Evolutionary conservation across 2,329 filamentous ascomycete species (phyloP).

Genomic region (Scedosporium apiospermum): DNA sequence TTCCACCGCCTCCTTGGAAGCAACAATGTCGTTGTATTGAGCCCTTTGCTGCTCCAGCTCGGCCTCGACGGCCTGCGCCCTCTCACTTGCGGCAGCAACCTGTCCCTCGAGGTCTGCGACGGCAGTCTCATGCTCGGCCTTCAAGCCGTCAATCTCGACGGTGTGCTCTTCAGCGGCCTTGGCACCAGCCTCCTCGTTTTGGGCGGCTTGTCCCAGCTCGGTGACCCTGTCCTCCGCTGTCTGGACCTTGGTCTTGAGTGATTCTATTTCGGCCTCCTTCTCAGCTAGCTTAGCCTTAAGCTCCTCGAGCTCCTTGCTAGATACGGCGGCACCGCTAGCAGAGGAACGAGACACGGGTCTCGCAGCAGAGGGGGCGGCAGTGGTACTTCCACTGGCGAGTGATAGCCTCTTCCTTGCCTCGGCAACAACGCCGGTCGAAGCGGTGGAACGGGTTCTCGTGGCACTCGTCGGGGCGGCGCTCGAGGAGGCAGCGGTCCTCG

Average conservation of each 20-base stretch:
- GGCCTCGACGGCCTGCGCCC: constrained; percentile 40
- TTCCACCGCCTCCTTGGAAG: constrained; percentile 38
- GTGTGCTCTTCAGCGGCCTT: constrained; percentile 32
- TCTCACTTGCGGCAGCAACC: constrained; percentile 37
- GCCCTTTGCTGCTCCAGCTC: constrained; percentile 40
- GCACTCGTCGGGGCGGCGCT: constrained; percentile 18
- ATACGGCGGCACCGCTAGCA: constrained; percentile 28
- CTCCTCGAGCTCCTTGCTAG: constrained; percentile 45
- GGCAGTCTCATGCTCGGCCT: constrained; percentile 38
- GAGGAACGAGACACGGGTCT: constrained; percentile 21
- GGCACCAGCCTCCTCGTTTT: constrained; percentile 26
- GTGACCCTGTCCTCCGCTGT: constrained; percentile 45
- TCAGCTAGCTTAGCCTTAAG: constrained; percentile 50
- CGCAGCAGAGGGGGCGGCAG: constrained; percentile 7
- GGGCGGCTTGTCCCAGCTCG: constrained; percentile 42
- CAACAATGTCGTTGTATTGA: constrained; percentile 37
- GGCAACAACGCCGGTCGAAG: constrained; percentile 11
- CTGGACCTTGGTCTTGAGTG: constrained; percentile 46
- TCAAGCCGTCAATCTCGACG: constrained; percentile 33
- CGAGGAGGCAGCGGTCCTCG: constrained; percentile 24
- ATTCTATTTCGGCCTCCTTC: constrained; percentile 47
- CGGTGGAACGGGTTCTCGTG: constrained; percentile 22
- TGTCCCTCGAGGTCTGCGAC: constrained; percentile 36
- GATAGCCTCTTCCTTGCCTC: constrained; percentile 51
- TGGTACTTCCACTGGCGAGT: constrained; percentile 29